Percentiles rank a stretch among this genome's conserved stretches.
Conservation (phyloP, 2,329 filamentous ascomycete species). For the Penicillium sp. region DNA sequence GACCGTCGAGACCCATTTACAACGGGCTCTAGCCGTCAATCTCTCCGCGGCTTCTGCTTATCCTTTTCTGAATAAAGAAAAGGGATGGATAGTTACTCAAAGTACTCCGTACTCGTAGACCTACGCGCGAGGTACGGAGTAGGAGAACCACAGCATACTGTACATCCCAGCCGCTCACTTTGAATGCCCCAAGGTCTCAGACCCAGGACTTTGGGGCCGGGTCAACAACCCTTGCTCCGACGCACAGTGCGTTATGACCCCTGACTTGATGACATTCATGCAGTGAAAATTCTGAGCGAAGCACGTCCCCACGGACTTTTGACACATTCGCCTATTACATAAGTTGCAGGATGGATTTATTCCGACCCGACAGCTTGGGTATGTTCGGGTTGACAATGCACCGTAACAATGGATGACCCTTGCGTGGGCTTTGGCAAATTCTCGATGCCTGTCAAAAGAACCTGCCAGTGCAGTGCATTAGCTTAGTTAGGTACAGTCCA, state of each 20-base stretch:
- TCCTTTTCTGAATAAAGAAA: not conserved
- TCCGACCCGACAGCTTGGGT: conserved; percentile 1
- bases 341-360: not conserved
- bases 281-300: not conserved
- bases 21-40: not conserved
- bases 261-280: not conserved
- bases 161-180: not conserved
- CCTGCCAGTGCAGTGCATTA: not conserved
- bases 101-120: no score
- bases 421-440: not conserved
- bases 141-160: no score
- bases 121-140: no score
- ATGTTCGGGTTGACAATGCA: not conserved
- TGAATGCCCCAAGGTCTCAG: not conserved
- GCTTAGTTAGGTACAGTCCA: not conserved
- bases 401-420: conserved; percentile 4
- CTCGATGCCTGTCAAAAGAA: not conserved
- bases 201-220: not conserved
- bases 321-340: not conserved
- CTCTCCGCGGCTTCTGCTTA: not conserved
- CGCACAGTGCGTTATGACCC: not conserved
- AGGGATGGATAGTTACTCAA: not conserved
- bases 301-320: not conserved
- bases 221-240: not conserved
- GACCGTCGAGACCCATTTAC: conserved; percentile 14